Base-by-base conservation (phyloP, 148 eudicot species). In the Pharnaceum exiguum region DNA sequence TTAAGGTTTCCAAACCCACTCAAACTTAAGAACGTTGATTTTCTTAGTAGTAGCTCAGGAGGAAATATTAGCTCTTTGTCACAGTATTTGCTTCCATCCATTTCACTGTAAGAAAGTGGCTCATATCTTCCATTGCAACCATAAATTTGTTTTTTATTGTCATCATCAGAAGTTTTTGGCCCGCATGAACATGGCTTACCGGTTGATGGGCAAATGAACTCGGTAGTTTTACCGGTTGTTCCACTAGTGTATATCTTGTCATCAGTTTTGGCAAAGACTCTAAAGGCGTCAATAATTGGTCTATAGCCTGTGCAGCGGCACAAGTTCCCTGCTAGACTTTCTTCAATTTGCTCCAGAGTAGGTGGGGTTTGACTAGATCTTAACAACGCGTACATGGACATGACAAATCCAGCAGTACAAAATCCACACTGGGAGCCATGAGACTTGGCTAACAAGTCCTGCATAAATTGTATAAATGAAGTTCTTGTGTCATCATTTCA, bases 391-490 rank as follows among this genome's bases (percentile, higher is more conserved):
- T 94, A 94, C 96, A 94, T 82, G 31, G 99, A 94, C 99, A 94
- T 94, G 44, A 94, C 66, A 68, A 94, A 94, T 73, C 99, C 99
- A 78, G 99, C 96, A 46, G 99, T 94, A 53, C 99, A 94, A 71
- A 94, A 94, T 68, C 99, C 99, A 74, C 99, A 94, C 51, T 94
- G 99, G 42, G 99, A 89, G 28, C 99, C 99, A 67, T 94, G 99
- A 62, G 87, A 70, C 18, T 19, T 69, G 32, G 99, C 99, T 32
- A 94, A 76, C 46, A 78, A 80, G 82, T 94, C 95, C 99, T 94
- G 78, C 60, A 71, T 44, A 71, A 44, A 61, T 45, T 44, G 45
- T 38, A 64, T 43, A 52, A 13, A 15, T 45, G 7, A 44, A 32
- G 11, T 52, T 13, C 38, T 13, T 36, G 33, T 8, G 15, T 38